phyloP scores from a whole-genome alignment of 2,329 filamentous ascomycete species.

The Beauveria asiatica region DNA sequence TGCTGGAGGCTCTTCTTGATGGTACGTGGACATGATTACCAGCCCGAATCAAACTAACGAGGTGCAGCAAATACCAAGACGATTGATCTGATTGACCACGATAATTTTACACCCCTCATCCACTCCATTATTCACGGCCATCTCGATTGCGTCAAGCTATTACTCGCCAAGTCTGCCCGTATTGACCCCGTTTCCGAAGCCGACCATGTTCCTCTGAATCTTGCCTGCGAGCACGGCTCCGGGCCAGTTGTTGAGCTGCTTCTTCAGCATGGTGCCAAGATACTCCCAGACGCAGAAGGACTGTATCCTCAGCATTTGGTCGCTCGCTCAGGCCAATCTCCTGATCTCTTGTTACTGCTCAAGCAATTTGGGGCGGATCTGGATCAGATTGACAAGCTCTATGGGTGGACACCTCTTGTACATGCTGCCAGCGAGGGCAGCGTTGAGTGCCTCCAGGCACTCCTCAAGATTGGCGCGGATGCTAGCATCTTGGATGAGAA shows the following conservation, averaged over 20 bases:
- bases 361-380: conserved; percentile 82
- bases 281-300: conserved; percentile 92
- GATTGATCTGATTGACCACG: conserved; percentile 83
- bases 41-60: conserved; percentile 9
- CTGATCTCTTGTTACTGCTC: conserved; percentile 69
- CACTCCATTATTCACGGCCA: conserved; percentile 89
- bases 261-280: conserved; percentile 67
- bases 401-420: conserved; percentile 94
- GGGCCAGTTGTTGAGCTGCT: conserved; percentile 77
- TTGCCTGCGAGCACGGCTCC: conserved; percentile 91
- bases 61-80: conserved; percentile 56
- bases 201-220: conserved; percentile 87
- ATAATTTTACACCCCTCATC: conserved; percentile 94
- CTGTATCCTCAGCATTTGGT: conserved; percentile 96
- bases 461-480: conserved; percentile 72
- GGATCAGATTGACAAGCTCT: conserved; percentile 88
- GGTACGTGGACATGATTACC: conserved; percentile 31
- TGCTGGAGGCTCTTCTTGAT: conserved; percentile 66
- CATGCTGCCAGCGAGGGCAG: conserved; percentile 96
- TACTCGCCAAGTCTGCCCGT: conserved; percentile 71
- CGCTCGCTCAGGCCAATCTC: conserved; percentile 75
- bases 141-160: conserved; percentile 66
- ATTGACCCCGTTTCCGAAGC: conserved; percentile 79
- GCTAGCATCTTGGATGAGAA: conserved; percentile 84
- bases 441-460: conserved; percentile 72